Base-by-base conservation (phyloP, 2,329 filamentous ascomycete species). In the Teratosphaeria pseudoeucalypti region DNA sequence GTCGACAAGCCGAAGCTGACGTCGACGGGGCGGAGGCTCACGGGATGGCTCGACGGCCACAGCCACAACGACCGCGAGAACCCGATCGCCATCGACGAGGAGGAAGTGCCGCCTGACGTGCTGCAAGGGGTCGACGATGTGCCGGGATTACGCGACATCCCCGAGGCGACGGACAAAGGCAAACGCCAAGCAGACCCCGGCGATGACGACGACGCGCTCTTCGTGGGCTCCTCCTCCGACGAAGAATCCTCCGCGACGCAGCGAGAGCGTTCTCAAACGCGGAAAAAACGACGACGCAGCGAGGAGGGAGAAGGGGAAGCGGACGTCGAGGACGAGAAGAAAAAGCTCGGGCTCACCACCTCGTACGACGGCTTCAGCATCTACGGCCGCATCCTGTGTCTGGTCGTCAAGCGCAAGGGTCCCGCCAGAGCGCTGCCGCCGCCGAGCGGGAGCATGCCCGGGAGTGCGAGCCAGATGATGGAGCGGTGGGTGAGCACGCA, bases 321-420 rank as follows among this genome's bases (percentile, higher is more conserved):
- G 43, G 64, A 61, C 10, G 66, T 61, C 11, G 63, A 73, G 10
- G 85, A 88, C 60, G 88, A 95, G 69, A 95, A 96, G 76, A 96
- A 99, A 78, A 97, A 96, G 73, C 77, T 95, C 67, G 84, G 82
- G 23, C 83, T 96, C 78, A 86, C 88, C 62, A 94, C 92, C 29
- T 86, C 85, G 14, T 99, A 97, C 75, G 91, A 97, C 69, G 92
- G 94, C 9, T 97, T 97, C 75, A 89, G 88, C 67, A 96, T 99
- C 70, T 95, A 96, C 75, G 91, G 94, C 11, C 88, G 90, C 66
- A 90, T 96, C 54, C 79, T 99, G 29, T 97, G 92, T 74, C 80
- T 99, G 60, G 88, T 99, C 9, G 86, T 99, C 73, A 89, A 87
- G 71, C 85, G 87, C 62, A 87, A 85, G 64, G 81, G 78, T 55